phyloP scores from a whole-genome alignment of 208 protist genomes.

The Wallacemonas sp. region DNA sequence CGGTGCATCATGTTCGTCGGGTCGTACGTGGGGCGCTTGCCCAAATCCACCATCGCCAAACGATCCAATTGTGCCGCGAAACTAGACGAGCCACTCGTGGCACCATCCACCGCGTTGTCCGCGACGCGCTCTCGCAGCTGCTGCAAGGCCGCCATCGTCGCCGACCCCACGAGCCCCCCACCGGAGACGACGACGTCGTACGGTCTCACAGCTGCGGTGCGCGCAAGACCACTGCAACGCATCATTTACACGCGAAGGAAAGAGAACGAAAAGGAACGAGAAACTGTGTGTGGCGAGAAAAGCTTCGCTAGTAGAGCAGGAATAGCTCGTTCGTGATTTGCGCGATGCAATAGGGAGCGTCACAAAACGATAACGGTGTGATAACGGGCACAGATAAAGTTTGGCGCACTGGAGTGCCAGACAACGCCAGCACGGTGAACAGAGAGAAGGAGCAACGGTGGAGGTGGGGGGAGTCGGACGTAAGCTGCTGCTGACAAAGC shows the following conservation, averaged over 20 bases:
- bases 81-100: neutral
- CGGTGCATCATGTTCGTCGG: constrained; percentile 61
- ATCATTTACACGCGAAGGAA: constrained; percentile 8
- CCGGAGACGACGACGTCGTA: constrained; percentile 76
- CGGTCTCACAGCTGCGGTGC: neutral
- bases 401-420: too few species aligned
- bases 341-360: too few species aligned
- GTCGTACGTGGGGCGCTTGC: constrained; percentile 44
- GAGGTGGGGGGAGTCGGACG: too few species aligned
- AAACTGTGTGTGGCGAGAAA: too few species aligned
- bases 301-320: too few species aligned
- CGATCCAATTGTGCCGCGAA: constrained; percentile 32
- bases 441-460: too few species aligned
- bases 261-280: constrained; percentile 6
- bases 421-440: too few species aligned
- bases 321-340: too few species aligned
- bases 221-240: neutral
- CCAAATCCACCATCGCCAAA: constrained; percentile 63
- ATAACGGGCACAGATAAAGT: too few species aligned
- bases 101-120: neutral
- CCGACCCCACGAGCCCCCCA: constrained; percentile 72
- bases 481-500: too few species aligned
- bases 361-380: too few species aligned
- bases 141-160: constrained; percentile 72
- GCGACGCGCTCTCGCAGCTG: constrained; percentile 40